phyloP scores from a whole-genome alignment of 768 basidiomycete species.

The Suillus subalutaceus region DNA sequence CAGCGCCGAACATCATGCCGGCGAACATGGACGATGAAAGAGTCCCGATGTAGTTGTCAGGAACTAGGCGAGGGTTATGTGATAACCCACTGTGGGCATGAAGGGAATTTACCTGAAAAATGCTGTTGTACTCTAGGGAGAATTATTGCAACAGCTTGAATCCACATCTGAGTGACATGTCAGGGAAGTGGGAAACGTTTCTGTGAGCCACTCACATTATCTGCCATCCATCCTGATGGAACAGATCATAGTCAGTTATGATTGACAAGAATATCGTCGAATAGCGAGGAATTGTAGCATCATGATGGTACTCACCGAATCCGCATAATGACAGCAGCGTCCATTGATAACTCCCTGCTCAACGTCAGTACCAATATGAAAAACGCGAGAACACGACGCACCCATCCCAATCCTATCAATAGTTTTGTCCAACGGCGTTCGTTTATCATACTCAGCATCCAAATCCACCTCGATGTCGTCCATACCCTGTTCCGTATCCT shows the following conservation, averaged over 20 bases:
- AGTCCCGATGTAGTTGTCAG: constrained; percentile 75
- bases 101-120: constrained; percentile 60
- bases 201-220: constrained; percentile 62
- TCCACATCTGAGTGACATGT: constrained; percentile 76
- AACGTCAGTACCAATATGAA: background rate
- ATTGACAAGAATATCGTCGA: background rate
- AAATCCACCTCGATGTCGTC: constrained; percentile 33
- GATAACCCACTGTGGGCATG: constrained; percentile 13
- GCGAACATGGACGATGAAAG: constrained; percentile 89
- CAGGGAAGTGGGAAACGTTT: constrained; percentile 22
- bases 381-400: constrained; percentile 20
- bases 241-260: constrained; percentile 9
- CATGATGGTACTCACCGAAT: constrained; percentile 61
- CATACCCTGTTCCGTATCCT: constrained; percentile 39
- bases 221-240: constrained; percentile 83
- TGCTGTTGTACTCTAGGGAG: constrained; percentile 96
- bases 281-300: background rate
- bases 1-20: constrained; percentile 97
- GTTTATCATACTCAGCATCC: constrained; percentile 39
- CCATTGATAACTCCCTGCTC: constrained; percentile 78
- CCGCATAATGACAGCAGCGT: constrained; percentile 82
- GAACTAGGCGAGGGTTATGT: constrained; percentile 47
- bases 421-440: constrained; percentile 77
- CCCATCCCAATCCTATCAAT: constrained; percentile 94
- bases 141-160: constrained; percentile 88